Base-by-base conservation (phyloP, 129 eudicot species). In the Lactuca sativa region DNA sequence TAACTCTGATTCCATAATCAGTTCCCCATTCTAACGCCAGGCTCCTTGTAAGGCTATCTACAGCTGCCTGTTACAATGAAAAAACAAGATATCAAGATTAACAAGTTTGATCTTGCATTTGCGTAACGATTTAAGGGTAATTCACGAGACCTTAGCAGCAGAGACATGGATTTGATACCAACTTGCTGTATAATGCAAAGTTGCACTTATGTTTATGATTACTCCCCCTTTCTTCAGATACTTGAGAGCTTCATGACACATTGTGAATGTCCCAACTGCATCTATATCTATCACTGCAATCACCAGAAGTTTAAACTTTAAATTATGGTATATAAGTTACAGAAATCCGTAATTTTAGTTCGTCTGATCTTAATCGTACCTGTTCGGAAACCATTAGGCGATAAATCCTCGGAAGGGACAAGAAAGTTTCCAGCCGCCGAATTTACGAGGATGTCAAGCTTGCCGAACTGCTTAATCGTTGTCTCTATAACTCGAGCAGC, bases 1-100 rank as follows among this genome's bases (percentile, higher is more conserved):
- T 81, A 4, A 78, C 86, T 81, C 86, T 61, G 15, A 81, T 84
- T 18, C 78, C 84, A 31, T 78, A 78, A 71, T 84, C 89, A 2
- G 86, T 78, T 70, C 89, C 89, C 89, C 89, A 84, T 11, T 84
- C 90, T 62, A 81, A 58, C 57, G 86, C 90, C 74, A 84, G 66
- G 64, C 78, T 84, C 70, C 86, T 81, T 36, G 86, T 81, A 66
- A 79, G 72, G 51, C 83, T 80, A 78, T 84, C 89, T 59, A 84
- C 79, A 21, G 84, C 89, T 71, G 89, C 89, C 89, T 84, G 70
- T 30, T 33, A 32, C 75, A 47, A 43, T 33, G 18, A 47, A 16
- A 14, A 47, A 17, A 34, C 40, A 57, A 74, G 10, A 32, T 58
- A 32, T 1, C 54, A 67, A 16, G 43, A 5, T 13, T 9, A 4